A percentile compares a stretch with the other conserved stretches of the same genome.
Conservation (phyloP, 768 basidiomycete species). For the Lentinula raphanica region DNA sequence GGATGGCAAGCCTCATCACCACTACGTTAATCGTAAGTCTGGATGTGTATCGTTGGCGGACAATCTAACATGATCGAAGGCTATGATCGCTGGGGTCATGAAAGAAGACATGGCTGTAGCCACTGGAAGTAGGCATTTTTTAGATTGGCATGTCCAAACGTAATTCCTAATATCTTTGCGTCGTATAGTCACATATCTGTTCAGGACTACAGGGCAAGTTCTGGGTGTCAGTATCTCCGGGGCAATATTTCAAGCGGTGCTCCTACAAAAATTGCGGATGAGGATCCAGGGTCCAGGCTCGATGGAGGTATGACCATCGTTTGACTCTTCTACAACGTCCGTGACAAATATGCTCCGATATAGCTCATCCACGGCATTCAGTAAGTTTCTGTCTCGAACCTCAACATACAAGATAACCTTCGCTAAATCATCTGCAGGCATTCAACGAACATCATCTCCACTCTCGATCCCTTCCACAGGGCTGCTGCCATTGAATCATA, state of each 20-base stretch:
- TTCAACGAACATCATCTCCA: conserved; percentile 66
- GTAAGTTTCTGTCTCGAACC: conserved; percentile 24
- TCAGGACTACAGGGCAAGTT: conserved; percentile 92
- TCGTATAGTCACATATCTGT: conserved; percentile 82
- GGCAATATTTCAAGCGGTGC: conserved; percentile 75
- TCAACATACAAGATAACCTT: conserved; percentile 4
- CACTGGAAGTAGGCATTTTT: conserved; percentile 74
- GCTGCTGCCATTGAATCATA: conserved; percentile 72
- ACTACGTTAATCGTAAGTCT: conserved; percentile 72
- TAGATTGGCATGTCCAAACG: conserved; percentile 2
- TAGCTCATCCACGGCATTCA: conserved; percentile 73
- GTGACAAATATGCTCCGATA: not conserved
- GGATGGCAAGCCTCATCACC: conserved; percentile 82
- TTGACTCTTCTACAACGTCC: not conserved
- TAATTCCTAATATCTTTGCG: conserved; percentile 2
- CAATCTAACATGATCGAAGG: conserved; percentile 38
- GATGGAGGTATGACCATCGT: conserved; percentile 43
- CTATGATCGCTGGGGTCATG: conserved; percentile 79
- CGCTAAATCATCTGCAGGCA: conserved; percentile 38
- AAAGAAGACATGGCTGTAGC: conserved; percentile 84
- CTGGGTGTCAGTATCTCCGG: conserved; percentile 89
- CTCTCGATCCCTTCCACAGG: conserved; percentile 47
- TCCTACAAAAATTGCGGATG: conserved; percentile 62
- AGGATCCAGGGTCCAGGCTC: conserved; percentile 77
- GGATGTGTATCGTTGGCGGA: conserved; percentile 1